Evolutionary conservation across 2,329 filamentous ascomycete genomes (phyloP).

Genomic region (Colletotrichum simmondsii): DNA sequence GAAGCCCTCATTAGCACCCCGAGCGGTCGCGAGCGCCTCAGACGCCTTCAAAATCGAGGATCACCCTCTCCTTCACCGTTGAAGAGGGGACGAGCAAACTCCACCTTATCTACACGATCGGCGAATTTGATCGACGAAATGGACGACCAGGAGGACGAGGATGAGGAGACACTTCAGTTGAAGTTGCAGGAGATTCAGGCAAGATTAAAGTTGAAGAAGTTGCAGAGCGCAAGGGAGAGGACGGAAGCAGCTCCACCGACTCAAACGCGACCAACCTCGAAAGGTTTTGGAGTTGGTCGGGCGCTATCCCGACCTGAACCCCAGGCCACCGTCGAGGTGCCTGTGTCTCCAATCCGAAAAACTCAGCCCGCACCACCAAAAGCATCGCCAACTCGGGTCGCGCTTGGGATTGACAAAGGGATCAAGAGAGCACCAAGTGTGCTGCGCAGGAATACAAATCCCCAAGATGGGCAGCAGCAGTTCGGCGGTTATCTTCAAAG

Average conservation of each 20-base stretch:
- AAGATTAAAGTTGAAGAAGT: constrained; percentile 84
- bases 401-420: constrained; percentile 91
- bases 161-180: constrained; percentile 89
- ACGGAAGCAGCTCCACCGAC: constrained; percentile 37
- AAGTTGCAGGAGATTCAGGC: constrained; percentile 91
- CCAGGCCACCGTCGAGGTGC: constrained; percentile 71
- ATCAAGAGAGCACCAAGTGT: constrained; percentile 74
- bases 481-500: constrained; percentile 56
- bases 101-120: constrained; percentile 39
- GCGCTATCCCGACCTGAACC: constrained; percentile 35
- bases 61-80: constrained; percentile 77
- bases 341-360: constrained; percentile 77
- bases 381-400: constrained; percentile 81
- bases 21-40: constrained; percentile 80
- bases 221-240: constrained; percentile 73
- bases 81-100: constrained; percentile 54
- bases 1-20: constrained; percentile 76
- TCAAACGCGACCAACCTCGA: constrained; percentile 36
- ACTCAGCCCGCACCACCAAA: constrained; percentile 61
- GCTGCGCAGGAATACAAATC: constrained; percentile 45
- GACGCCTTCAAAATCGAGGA: constrained; percentile 72
- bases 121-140: constrained; percentile 35
- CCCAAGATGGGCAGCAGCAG: constrained; percentile 41
- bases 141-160: constrained; percentile 70
- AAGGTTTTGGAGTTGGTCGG: constrained; percentile 41